A percentile compares a stretch with the other conserved stretches of the same genome.
phyloP scores from a whole-genome alignment of 78 protist species.

The Dictyostelium purpureum region DNA sequence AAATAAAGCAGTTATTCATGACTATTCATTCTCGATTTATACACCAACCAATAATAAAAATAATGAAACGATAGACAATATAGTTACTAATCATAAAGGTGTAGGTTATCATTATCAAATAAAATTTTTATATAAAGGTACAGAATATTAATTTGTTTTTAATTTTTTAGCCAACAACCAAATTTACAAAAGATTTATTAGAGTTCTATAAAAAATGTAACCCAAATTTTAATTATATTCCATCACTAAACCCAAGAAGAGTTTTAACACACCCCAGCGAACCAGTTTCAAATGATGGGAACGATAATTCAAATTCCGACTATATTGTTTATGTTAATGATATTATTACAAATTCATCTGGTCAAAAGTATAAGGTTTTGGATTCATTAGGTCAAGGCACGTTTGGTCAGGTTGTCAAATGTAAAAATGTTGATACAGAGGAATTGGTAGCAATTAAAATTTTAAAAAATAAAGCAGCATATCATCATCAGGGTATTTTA shows the following conservation, averaged over 20 bases:
- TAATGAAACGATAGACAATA: no score
- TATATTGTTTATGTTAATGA: conserved; percentile 78
- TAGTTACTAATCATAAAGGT: no score
- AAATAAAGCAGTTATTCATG: conserved; percentile 22
- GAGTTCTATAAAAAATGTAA: conserved; percentile 60
- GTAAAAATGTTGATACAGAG: conserved; percentile 52
- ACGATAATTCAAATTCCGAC: conserved; percentile 79
- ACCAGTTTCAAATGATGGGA: conserved; percentile 54
- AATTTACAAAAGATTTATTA: conserved; percentile 34
- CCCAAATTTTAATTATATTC: conserved; percentile 40
- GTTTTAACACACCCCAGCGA: conserved; percentile 70
- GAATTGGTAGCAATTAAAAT: conserved; percentile 95
- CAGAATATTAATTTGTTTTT: no score
- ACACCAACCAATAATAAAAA: neutral
- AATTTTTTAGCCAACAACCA: conserved; percentile 10
- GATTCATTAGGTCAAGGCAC: conserved; percentile 94
- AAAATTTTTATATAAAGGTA: neutral
- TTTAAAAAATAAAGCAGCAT: conserved; percentile 91
- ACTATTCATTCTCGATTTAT: conserved; percentile 20
- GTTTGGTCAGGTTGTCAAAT: conserved; percentile 92
- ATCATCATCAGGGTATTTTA: conserved; percentile 86
- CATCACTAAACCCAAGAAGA: conserved; percentile 67
- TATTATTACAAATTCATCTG: conserved; percentile 32
- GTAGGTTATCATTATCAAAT: neutral
- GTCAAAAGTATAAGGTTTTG: conserved; percentile 77